Conservation (phyloP, 805 yeast species). For the Lachancea meyersii region DNA sequence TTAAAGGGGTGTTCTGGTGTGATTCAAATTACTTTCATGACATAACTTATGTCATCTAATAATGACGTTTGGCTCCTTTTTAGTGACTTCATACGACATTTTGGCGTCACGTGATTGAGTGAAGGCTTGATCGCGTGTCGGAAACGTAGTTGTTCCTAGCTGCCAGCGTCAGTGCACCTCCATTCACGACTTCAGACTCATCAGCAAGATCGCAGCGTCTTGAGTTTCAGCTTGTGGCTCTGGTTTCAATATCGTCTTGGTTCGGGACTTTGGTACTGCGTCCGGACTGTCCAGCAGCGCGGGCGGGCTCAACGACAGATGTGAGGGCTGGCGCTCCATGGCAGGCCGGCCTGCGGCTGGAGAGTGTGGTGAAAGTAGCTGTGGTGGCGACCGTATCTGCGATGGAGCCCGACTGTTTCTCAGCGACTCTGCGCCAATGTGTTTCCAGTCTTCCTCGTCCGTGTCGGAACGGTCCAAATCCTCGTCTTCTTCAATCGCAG, state of each 20-base stretch:
- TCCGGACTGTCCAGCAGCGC: constrained; percentile 1
- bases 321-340: constrained; percentile 8
- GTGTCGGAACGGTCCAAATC: constrained; percentile 52
- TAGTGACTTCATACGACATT: too few relatives aligned
- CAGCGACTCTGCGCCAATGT: constrained; percentile 73
- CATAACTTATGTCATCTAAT: too few relatives aligned
- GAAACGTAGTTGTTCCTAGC: background rate
- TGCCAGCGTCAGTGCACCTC: background rate
- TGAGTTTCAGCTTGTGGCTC: constrained; percentile 15
- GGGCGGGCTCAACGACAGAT: constrained; percentile 7
- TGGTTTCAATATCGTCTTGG: background rate
- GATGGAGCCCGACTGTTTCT: constrained; percentile 31
- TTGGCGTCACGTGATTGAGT: too few relatives aligned
- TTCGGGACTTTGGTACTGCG: background rate
- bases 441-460: constrained; percentile 96
- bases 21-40: too few relatives aligned
- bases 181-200: constrained; percentile 28
- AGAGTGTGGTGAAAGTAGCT: constrained; percentile 5
- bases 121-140: background rate
- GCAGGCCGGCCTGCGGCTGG: background rate
- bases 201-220: constrained; percentile 28
- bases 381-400: constrained; percentile 11
- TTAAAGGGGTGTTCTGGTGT: too few relatives aligned
- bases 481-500: constrained; percentile 18
- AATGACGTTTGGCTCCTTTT: too few relatives aligned